Conservation (phyloP, 75 land plant genomes). For the Cupressus sempervirens region DNA sequence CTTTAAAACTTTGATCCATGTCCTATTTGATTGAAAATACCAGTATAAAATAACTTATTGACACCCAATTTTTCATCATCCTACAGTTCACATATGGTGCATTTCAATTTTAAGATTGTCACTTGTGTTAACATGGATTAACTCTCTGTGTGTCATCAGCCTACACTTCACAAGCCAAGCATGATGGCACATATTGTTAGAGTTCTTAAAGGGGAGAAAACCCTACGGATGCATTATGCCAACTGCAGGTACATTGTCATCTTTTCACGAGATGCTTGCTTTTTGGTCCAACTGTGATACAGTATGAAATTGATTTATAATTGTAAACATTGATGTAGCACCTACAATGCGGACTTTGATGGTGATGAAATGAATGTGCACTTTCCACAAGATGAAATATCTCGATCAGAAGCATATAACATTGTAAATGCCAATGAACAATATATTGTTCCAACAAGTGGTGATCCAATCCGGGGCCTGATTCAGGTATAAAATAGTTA, state of each 20-base stretch:
- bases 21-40: too few relatives aligned
- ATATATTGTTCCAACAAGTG: constrained; percentile 80
- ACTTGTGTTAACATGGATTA: constrained; percentile 13
- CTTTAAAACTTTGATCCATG: too few relatives aligned
- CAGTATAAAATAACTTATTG: too few relatives aligned
- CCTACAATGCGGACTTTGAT: constrained; percentile 98
- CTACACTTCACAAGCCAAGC: constrained; percentile 96
- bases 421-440: constrained; percentile 94
- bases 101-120: neutral
- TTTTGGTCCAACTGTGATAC: neutral
- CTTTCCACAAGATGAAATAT: constrained; percentile 95
- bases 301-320: neutral
- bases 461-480: constrained; percentile 80
- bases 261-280: neutral
- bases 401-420: constrained; percentile 77
- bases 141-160: constrained; percentile 37
- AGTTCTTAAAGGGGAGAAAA: constrained; percentile 86
- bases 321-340: constrained; percentile 37
- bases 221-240: constrained; percentile 92
- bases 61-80: constrained; percentile 36
- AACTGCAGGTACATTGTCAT: constrained; percentile 75
- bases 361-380: constrained; percentile 99
- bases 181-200: constrained; percentile 90
- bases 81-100: constrained; percentile 61
- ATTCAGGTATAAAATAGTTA: constrained; percentile 63